Evolutionary conservation across 371 early-diverging fungal genomes (phyloP).

Genomic region (Mortierella sp.): DNA sequence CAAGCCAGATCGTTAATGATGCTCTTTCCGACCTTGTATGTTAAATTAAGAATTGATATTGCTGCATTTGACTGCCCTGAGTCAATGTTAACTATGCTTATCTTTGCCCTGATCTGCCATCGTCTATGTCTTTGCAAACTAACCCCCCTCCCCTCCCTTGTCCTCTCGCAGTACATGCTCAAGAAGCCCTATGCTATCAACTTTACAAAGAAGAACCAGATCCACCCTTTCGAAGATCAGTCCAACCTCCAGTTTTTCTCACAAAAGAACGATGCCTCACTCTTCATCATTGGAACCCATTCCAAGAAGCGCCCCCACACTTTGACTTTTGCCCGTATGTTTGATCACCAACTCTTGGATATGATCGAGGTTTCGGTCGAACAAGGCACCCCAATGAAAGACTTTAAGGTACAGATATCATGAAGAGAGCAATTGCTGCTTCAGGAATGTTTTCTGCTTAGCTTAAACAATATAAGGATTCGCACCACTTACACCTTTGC

Average conservation of each 20-base stretch:
- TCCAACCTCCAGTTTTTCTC: constrained; percentile 92
- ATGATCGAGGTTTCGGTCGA: constrained; percentile 95
- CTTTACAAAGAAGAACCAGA: constrained; percentile 94
- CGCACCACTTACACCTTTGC: neutral
- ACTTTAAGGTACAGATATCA: constrained; percentile 72
- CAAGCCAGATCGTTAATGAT: constrained; percentile 85
- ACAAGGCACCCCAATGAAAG: constrained; percentile 70
- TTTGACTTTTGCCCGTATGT: constrained; percentile 90
- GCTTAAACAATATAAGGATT: neutral
- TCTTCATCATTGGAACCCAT: constrained; percentile 91
- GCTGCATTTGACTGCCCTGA: neutral
- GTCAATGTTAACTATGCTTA: neutral
- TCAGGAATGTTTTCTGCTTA: neutral
- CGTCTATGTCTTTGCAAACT: neutral
- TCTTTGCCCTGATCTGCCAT: neutral
- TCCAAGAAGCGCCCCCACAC: constrained; percentile 98
- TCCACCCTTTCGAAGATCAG: constrained; percentile 97
- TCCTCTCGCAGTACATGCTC: constrained; percentile 76
- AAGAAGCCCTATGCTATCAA: constrained; percentile 92
- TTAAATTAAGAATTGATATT: constrained; percentile 5
- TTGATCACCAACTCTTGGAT: constrained; percentile 93
- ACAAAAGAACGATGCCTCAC: constrained; percentile 93
- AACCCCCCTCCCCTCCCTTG: neutral
- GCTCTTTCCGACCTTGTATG: constrained; percentile 91
- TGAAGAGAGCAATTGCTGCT: neutral